Evolutionary conservation across 176 grass and related monocot genomes (phyloP).

Genomic region (Eleusine indica): DNA sequence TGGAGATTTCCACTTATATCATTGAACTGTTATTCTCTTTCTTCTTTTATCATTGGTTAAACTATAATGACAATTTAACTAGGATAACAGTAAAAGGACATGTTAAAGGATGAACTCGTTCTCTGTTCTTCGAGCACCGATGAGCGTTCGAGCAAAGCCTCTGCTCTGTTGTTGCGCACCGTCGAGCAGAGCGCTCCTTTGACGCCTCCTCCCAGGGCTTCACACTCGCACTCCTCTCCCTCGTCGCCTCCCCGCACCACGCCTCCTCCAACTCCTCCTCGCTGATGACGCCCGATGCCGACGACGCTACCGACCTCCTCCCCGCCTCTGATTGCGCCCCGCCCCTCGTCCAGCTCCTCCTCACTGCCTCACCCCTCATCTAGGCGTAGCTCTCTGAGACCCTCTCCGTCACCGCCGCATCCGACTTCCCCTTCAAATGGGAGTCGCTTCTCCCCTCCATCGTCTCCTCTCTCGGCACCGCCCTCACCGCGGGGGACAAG

Average conservation of each 20-base stretch:
- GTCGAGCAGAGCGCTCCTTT: slow-evolving; percentile 67
- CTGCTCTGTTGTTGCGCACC: slow-evolving; percentile 21
- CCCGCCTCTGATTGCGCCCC: slow-evolving; percentile 62
- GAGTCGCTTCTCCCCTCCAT: slow-evolving; percentile 82
- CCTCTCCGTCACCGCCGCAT: slow-evolving; percentile 63
- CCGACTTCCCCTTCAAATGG: slow-evolving; percentile 85
- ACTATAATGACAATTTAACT: no score
- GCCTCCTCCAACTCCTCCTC: slow-evolving; percentile 68
- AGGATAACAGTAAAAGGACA: no score
- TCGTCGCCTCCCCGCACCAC: slow-evolving; percentile 53
- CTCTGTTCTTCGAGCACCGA: no score
- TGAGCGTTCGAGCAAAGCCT: no score
- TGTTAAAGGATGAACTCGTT: no score
- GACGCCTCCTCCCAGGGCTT: slow-evolving; percentile 54
- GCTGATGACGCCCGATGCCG: slow-evolving; percentile 56
- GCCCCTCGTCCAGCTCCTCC: slow-evolving; percentile 81
- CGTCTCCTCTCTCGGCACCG: slow-evolving; percentile 62
- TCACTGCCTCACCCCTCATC: slow-evolving; percentile 70
- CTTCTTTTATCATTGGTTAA: no score
- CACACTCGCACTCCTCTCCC: slow-evolving; percentile 70
- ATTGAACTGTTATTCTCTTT: no score
- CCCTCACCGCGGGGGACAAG: slow-evolving; percentile 45
- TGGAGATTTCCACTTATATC: no score
- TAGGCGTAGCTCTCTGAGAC: slow-evolving; percentile 78
- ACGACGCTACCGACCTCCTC: slow-evolving; percentile 19